Evolutionary conservation across 208 protist genomes (phyloP), one percentile per base, ranked within the genome.

Genomic region (Porcisia hertigi): DNA sequence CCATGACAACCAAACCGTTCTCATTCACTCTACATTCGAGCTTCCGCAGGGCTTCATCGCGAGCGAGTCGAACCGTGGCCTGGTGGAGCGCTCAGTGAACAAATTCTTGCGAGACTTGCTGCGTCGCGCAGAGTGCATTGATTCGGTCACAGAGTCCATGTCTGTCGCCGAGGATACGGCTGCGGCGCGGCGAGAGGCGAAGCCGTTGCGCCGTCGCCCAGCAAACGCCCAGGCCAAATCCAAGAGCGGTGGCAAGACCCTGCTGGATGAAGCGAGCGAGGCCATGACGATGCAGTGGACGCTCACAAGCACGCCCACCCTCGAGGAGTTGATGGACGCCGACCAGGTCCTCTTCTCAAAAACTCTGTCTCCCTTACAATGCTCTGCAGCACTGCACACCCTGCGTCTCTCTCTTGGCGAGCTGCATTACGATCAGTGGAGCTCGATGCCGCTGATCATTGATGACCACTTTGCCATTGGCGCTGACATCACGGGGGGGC

Each of bases 311-410:
- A 81, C 82, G 16, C 94, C 94, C 18, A 93, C 88, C 3, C 71
- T 98, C 6, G 92, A 97, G 75, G 94, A 98, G 80, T 84, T 98
- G 30, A 96, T 98, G 80, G 94, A 98, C 55, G 92, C 90, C 4
- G 94, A 98, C 73, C 92, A 95, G 69, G 76, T 98, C 53, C 83
- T 97, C 45, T 96, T 98, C 79, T 69, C 88, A 39, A 85, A 85
- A 25, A 83, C 82, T 30, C 79, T 98, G 11, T 94, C 90, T 14
- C 94, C 94, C n/a, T 72, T 95, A 59, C 92, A 98, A 82, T 94
- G 89, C 55, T 85, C 92, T n/a, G 85, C 91, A 1, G 94, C 94
- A 7, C 75, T 98, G 62, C 84, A 95, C 71, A 98, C 92, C n/a
- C 86, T 98, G 34, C 89, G 89, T 30, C 73, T 73, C 63, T 80